Percentiles rank a stretch among this genome's conserved stretches.
phyloP scores from a whole-genome alignment of 805 yeast genomes.

The Sugiyamaella valdiviana region DNA sequence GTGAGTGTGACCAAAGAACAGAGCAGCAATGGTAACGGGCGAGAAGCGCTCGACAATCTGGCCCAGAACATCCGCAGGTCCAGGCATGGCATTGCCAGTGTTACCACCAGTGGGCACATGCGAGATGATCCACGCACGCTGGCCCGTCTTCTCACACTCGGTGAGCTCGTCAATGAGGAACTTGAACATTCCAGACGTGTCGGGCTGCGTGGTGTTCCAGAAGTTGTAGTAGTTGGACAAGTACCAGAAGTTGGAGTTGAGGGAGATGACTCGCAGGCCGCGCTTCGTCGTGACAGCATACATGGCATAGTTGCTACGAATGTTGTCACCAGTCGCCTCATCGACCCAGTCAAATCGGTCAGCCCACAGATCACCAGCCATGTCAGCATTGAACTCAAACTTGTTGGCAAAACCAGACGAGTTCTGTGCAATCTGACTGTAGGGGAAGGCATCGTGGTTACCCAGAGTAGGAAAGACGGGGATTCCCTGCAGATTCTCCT shows the following conservation, averaged over 20 bases:
- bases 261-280: constrained; percentile 47
- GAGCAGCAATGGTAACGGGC: constrained; percentile 60
- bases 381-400: constrained; percentile 43
- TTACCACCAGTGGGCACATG: constrained; percentile 54
- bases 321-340: constrained; percentile 31
- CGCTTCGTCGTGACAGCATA: constrained; percentile 52
- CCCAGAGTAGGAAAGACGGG: constrained; percentile 63
- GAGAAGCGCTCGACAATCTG: constrained; percentile 61
- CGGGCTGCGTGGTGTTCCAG: constrained; percentile 46
- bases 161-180: constrained; percentile 56
- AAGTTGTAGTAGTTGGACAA: constrained; percentile 54
- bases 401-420: constrained; percentile 39
- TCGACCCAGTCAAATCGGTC: constrained; percentile 41
- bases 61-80: constrained; percentile 49
- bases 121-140: constrained; percentile 65
- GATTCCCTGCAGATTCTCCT: constrained; percentile 41
- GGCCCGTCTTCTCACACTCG: constrained; percentile 49
- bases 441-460: constrained; percentile 68
- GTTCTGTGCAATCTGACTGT: constrained; percentile 58
- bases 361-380: constrained; percentile 45
- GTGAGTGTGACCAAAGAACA: constrained; percentile 70
- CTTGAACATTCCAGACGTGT: constrained; percentile 56
- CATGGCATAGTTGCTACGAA: constrained; percentile 52
- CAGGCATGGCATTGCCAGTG: constrained; percentile 53
- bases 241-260: constrained; percentile 66